Percentiles rank a stretch among this genome's conserved stretches.
Conservation (phyloP, 805 yeast genomes). For the Barnettozyma populi region DNA sequence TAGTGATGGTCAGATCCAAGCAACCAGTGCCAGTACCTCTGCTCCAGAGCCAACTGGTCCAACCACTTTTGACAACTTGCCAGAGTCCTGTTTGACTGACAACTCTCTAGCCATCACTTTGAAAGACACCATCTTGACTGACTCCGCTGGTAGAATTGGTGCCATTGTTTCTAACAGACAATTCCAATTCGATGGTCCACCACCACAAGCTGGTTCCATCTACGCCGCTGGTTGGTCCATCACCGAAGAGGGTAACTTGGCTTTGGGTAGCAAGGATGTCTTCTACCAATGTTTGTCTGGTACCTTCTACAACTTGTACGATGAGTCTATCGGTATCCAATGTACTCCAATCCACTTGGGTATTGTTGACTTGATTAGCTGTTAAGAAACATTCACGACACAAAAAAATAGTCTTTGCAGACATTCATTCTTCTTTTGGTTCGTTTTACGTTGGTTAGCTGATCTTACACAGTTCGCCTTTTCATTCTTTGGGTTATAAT, state of each 20-base stretch:
- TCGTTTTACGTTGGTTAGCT: slow-evolving; percentile 2
- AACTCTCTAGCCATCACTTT: slow-evolving; percentile 53
- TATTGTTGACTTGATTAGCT: slow-evolving; percentile 51
- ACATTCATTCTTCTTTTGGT: slow-evolving; percentile 5
- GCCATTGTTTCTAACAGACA: slow-evolving; percentile 79
- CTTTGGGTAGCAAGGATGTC: slow-evolving; percentile 53
- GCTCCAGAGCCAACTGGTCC: slow-evolving; percentile 25
- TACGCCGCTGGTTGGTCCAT: slow-evolving; percentile 65
- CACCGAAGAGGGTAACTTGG: slow-evolving; percentile 52
- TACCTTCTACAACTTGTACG: slow-evolving; percentile 73
- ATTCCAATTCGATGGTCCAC: slow-evolving; percentile 83
- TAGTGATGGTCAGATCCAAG: slow-evolving; percentile 8
- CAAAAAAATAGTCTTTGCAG: not conserved
- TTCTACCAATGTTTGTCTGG: slow-evolving; percentile 78
- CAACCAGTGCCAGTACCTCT: slow-evolving; percentile 15
- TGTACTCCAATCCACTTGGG: slow-evolving; percentile 59
- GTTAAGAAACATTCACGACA: slow-evolving; percentile 29
- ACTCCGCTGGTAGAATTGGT: slow-evolving; percentile 62
- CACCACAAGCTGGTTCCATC: slow-evolving; percentile 76
- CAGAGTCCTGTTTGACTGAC: slow-evolving; percentile 40
- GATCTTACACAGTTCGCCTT: not conserved
- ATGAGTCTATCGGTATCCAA: slow-evolving; percentile 53
- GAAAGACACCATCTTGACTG: slow-evolving; percentile 46
- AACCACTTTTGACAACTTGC: slow-evolving; percentile 20
- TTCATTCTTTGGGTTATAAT: not conserved